These are phyloP conservation scores for Nemania sp. DNA, from an alignment of 2,329 filamentous ascomycete genomes.

Conservation along the genomic window DNA sequence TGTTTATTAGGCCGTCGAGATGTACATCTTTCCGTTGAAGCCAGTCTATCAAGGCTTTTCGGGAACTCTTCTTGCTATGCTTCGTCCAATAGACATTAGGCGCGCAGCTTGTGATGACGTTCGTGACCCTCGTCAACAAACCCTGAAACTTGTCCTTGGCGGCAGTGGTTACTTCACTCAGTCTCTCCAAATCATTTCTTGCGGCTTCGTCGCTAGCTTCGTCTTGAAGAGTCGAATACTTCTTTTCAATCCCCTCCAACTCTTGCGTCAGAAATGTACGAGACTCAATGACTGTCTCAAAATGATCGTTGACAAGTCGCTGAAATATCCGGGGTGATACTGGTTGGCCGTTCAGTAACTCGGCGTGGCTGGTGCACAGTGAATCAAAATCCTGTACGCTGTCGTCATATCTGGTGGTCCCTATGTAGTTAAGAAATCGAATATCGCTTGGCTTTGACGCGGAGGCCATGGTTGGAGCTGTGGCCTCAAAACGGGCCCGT, in stretches of 20 bases:
- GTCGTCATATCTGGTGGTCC: background rate
- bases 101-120: background rate
- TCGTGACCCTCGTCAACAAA: slow-evolving; percentile 2
- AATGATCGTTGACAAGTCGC: slow-evolving; percentile 12
- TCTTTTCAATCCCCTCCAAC: background rate
- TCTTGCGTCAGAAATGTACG: slow-evolving; percentile 1
- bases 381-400: too few species aligned
- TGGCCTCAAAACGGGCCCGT: too few species aligned
- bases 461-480: slow-evolving; percentile 18
- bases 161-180: background rate
- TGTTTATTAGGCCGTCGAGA: background rate
- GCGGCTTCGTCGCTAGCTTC: background rate
- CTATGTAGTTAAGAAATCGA: slow-evolving; percentile 2
- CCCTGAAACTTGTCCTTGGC: slow-evolving; percentile 4
- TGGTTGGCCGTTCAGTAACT: background rate
- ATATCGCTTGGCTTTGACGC: background rate
- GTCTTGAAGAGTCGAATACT: background rate
- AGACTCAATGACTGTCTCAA: background rate
- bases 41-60: slow-evolving; percentile 1
- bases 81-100: slow-evolving; percentile 15
- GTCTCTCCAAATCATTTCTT: background rate
- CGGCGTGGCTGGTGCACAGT: too few species aligned
- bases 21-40: background rate
- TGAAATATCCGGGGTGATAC: slow-evolving; percentile 11
- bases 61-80: background rate